phyloP scores from a whole-genome alignment of 768 basidiomycete genomes.

The Mrakia frigida region DNA sequence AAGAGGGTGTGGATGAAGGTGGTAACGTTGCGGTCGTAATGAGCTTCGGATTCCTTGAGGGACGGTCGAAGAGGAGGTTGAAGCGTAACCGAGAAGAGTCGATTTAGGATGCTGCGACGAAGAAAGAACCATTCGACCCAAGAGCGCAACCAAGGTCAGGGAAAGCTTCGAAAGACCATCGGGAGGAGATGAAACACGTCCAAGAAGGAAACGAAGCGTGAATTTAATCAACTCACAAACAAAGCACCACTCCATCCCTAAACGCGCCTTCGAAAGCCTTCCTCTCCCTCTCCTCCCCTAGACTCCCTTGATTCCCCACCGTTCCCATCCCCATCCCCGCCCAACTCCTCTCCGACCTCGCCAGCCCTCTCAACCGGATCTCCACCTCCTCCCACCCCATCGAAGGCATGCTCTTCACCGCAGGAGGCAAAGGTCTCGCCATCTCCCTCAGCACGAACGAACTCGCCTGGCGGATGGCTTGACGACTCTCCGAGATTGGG shows the following conservation, averaged over 20 bases:
- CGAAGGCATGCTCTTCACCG: not conserved
- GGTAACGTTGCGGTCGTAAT: slow-evolving; percentile 1
- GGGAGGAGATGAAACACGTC: not conserved
- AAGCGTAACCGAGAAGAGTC: slow-evolving; percentile 23
- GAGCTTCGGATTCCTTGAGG: not conserved
- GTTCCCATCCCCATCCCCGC: not conserved
- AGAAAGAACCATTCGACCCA: not conserved
- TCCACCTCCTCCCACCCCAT: slow-evolving; percentile 28
- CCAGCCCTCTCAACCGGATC: slow-evolving; percentile 6
- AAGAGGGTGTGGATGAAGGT: slow-evolving; percentile 17
- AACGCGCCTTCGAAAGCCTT: slow-evolving; percentile 11
- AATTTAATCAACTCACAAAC: slow-evolving; percentile 21
- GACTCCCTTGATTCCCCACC: not conserved
- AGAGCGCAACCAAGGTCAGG: not conserved
- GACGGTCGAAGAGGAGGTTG: slow-evolving; percentile 18
- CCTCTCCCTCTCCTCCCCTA: slow-evolving; percentile 25
- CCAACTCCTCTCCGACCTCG: slow-evolving; percentile 16
- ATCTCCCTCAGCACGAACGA: slow-evolving; percentile 27
- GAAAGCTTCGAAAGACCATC: not conserved
- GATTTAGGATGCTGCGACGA: slow-evolving; percentile 24
- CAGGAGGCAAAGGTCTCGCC: slow-evolving; percentile 6
- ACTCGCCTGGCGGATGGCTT: slow-evolving; percentile 10
- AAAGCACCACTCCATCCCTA: slow-evolving; percentile 24
- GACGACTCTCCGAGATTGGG: slow-evolving; percentile 15
- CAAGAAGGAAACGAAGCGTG: not conserved